Evolutionary conservation across 148 eudicot species (phyloP).

Genomic region (Heliosperma pusillum): DNA sequence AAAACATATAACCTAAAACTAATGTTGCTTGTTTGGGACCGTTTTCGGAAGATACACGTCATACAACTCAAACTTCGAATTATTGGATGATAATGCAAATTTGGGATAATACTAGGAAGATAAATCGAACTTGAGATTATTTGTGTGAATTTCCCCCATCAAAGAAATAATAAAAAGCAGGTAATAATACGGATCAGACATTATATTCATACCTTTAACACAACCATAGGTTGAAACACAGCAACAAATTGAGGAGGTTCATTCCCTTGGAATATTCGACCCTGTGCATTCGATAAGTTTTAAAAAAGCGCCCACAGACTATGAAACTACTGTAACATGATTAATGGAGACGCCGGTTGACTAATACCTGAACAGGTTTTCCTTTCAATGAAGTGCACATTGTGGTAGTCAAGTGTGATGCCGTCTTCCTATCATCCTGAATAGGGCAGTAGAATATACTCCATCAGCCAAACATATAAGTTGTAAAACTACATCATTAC

Average conservation of each 20-base stretch:
- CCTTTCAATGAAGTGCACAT: slow-evolving; percentile 93
- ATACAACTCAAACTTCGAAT: no score
- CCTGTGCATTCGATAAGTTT: slow-evolving; percentile 39
- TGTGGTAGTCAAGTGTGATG: slow-evolving; percentile 68
- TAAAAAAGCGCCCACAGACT: not conserved
- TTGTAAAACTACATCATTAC: not conserved
- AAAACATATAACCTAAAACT: no score
- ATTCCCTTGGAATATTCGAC: slow-evolving; percentile 82
- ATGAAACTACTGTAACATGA: not conserved
- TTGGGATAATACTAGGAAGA: not conserved
- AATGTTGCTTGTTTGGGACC: no score
- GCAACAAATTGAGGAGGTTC: slow-evolving; percentile 98
- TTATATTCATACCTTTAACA: slow-evolving; percentile 65
- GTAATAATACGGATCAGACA: not conserved
- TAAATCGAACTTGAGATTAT: not conserved
- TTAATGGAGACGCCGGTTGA: slow-evolving; percentile 1
- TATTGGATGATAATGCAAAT: no score
- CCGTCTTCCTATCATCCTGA: slow-evolving; percentile 85
- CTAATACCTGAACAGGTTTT: slow-evolving; percentile 81
- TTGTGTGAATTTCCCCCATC: not conserved
- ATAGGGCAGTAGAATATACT: slow-evolving; percentile 9
- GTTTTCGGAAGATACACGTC: no score
- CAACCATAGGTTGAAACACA: slow-evolving; percentile 89
- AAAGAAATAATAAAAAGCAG: not conserved
- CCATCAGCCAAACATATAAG: not conserved